These are phyloP conservation scores for Aspergillus ustus DNA, from an alignment of 2,329 filamentous ascomycete species.

Conservation along the genomic window DNA sequence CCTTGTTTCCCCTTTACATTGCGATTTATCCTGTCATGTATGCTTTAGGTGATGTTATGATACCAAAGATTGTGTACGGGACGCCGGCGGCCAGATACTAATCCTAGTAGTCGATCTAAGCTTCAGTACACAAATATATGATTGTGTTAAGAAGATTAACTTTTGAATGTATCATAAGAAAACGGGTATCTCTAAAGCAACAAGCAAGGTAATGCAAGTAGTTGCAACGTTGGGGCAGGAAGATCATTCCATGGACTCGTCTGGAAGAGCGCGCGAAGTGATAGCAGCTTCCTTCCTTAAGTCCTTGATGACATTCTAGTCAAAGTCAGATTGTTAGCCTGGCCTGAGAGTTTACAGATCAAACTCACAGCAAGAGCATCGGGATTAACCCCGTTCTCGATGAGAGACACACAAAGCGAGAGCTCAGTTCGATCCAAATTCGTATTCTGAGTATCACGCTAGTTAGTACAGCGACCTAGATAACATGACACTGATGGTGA, in stretches of 20 bases:
- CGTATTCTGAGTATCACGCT: conserved; percentile 67
- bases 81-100: conserved; percentile 5
- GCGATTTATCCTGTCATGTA: conserved; percentile 11
- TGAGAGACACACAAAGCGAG: conserved; percentile 93
- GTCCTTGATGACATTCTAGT: conserved; percentile 52
- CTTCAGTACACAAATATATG: background rate
- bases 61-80: conserved; percentile 27
- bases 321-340: conserved; percentile 8
- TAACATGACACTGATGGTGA: background rate
- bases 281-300: conserved; percentile 46
- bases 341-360: background rate
- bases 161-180: conserved; percentile 5
- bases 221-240: conserved; percentile 1
- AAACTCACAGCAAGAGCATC: conserved; percentile 85
- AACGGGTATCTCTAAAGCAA: conserved; percentile 23
- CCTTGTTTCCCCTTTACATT: conserved; percentile 8
- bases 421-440: conserved; percentile 87
- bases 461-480: background rate
- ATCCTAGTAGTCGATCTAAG: background rate
- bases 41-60: conserved; percentile 24
- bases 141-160: background rate
- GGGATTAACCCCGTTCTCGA: conserved; percentile 96
- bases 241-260: conserved; percentile 27
- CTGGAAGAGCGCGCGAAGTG: conserved; percentile 29
- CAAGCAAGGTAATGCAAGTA: conserved; percentile 9